Base-by-base conservation (phyloP, 2,329 filamentous ascomycete genomes). In the Penicillium palitans region DNA sequence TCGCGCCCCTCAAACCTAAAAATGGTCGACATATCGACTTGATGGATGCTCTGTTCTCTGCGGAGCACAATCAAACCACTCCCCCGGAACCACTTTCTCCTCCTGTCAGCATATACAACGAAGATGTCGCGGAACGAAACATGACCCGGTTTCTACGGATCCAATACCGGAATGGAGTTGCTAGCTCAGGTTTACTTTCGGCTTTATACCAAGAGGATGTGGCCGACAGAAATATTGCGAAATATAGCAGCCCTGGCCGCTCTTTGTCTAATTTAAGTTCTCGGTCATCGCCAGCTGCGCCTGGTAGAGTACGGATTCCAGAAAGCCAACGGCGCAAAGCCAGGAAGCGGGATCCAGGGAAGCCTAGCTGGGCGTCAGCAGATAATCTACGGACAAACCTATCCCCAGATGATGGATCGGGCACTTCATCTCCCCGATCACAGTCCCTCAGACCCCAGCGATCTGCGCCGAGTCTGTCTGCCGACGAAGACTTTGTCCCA, bases 91-190 rank as follows among this genome's bases (percentile, higher is more conserved):
- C 61, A 15, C 55, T 65, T 10, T 60, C 72, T 29, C 73, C 73
- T 10, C 72, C 73, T 4, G 67, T 65, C 6, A 70, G 66, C 19
- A 72, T 72, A 12, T 78, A 76, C 61, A 78, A 78, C 47, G 76
- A 78, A 64, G 74, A 78, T 61, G 68, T 78, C 52, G 76, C 76
- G 6, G 76, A 78, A 58, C 73, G 76, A 25, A 78, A 78, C 52
- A 75, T 77, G 69, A 70, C 67, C 9, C 60, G 67, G 13, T 72
- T 74, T 45, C 62, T 74, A 9, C 69, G 69, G 40, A 63, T 64
- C 5, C 66, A 68, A 49, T 57, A 68, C 52, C 62, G 60, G 27
- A 72, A 64, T 52, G 62, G 67, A 53, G 60, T 62, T 19, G 52
- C 67, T 7, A 72, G 70, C 58, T 70, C 70, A 13, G 72, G 70